Conservation (phyloP, 1,139 yeast species). For the Pichia sp. region DNA sequence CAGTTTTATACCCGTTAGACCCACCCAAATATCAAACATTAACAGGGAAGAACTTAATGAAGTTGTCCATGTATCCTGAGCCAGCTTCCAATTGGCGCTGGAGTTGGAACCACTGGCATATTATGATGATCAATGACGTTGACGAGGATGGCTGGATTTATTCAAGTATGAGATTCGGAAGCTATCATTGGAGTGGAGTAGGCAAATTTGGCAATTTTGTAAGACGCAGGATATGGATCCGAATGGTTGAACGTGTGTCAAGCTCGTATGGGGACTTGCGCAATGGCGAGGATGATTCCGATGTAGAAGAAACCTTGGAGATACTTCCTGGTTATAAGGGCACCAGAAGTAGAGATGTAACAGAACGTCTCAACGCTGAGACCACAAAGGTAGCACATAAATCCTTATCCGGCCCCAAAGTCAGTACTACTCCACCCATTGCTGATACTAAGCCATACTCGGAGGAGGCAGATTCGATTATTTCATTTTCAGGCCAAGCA, state of each 20-base stretch:
- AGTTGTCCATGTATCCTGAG: slow-evolving; percentile 42
- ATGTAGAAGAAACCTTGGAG: too few species aligned
- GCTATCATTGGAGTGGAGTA: slow-evolving; percentile 53
- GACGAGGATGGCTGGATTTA: slow-evolving; percentile 81
- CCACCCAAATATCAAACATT: slow-evolving; percentile 37
- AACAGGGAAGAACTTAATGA: slow-evolving; percentile 24
- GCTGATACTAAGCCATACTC: too few species aligned
- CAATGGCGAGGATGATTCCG: too few species aligned
- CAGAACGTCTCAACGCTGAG: background rate
- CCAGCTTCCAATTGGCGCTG: slow-evolving; percentile 68
- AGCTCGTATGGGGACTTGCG: too few species aligned
- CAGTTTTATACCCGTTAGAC: slow-evolving; percentile 51
- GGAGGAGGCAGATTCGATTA: too few species aligned
- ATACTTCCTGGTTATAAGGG: too few species aligned
- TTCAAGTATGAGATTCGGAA: slow-evolving; percentile 40
- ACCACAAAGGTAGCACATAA: too few species aligned
- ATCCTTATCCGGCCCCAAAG: too few species aligned
- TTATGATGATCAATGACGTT: slow-evolving; percentile 61
- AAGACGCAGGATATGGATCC: slow-evolving; percentile 55
- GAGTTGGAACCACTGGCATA: slow-evolving; percentile 69
- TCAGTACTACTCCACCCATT: too few species aligned
- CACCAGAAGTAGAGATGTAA: background rate
- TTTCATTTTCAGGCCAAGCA: too few species aligned
- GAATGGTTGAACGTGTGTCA: slow-evolving; percentile 24
- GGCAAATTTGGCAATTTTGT: slow-evolving; percentile 49